Evolutionary conservation across 1,284 basidiomycete genomes (phyloP).

Genomic region (Trichosporon ovoides): DNA sequence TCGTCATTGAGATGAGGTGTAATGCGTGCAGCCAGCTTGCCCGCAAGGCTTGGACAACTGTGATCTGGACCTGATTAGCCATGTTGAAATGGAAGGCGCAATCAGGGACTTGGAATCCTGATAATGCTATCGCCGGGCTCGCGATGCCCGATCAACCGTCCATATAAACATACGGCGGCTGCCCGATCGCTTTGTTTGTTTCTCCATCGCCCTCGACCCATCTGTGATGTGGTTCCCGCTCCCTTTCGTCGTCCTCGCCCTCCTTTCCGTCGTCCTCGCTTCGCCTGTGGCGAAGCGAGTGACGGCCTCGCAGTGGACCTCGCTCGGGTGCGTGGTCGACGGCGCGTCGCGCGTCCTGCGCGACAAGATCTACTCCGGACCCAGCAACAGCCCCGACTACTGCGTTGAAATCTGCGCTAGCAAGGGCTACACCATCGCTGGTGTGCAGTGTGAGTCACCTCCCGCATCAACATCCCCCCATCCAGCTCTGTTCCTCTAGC

Average conservation of each 20-base stretch:
- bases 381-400: constrained; percentile 35
- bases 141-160: too few species aligned
- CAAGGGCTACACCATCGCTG: constrained; percentile 41
- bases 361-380: constrained; percentile 12
- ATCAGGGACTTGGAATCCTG: too few species aligned
- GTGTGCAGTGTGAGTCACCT: constrained; percentile 34
- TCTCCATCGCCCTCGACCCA: background rate
- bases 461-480: background rate
- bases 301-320: constrained; percentile 8
- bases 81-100: too few species aligned
- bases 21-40: too few species aligned
- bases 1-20: too few species aligned
- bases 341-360: constrained; percentile 22
- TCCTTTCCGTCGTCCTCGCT: background rate
- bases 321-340: constrained; percentile 41
- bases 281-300: constrained; percentile 3
- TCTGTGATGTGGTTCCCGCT: background rate
- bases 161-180: background rate
- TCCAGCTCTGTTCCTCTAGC: too few species aligned
- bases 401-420: constrained; percentile 41
- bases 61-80: too few species aligned
- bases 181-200: background rate
- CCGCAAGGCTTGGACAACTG: too few species aligned
- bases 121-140: too few species aligned
- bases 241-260: background rate